Conservation (phyloP, 352 stramenopile species). For the Saprolegnia parasitica region DNA sequence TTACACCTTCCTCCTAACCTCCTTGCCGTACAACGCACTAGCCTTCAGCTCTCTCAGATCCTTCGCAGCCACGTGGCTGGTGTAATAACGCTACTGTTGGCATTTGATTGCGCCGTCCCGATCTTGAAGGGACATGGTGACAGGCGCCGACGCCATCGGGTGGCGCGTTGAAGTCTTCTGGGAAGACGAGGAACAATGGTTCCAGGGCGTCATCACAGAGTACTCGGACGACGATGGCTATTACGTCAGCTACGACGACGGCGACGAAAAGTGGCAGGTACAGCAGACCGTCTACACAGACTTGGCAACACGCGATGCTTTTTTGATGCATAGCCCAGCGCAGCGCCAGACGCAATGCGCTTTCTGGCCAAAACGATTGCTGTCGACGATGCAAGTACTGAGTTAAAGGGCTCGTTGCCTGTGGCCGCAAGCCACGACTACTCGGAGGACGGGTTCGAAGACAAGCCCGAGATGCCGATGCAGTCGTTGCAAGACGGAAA, state of each 20-base stretch:
- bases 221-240: conserved; percentile 42
- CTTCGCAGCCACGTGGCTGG: no score
- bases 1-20: no score
- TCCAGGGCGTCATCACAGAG: conserved; percentile 46
- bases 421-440: conserved; percentile 6
- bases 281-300: background rate
- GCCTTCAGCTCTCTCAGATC: no score
- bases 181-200: conserved; percentile 70
- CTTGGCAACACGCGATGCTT: background rate
- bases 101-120: no score
- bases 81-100: no score
- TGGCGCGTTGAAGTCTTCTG: conserved; percentile 69
- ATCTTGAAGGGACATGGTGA: background rate
- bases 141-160: conserved; percentile 31
- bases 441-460: conserved; percentile 18
- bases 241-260: conserved; percentile 76
- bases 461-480: background rate
- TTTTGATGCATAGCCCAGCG: background rate
- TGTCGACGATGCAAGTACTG: background rate
- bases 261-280: conserved; percentile 71
- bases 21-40: no score
- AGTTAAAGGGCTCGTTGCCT: background rate
- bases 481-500: background rate
- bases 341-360: background rate
- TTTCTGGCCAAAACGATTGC: conserved; percentile 8